Evolutionary conservation across 495 filamentous ascomycete species (phyloP), one percentile per base, ranked within the genome.

Genomic region (Aspergillus bridgeri): DNA sequence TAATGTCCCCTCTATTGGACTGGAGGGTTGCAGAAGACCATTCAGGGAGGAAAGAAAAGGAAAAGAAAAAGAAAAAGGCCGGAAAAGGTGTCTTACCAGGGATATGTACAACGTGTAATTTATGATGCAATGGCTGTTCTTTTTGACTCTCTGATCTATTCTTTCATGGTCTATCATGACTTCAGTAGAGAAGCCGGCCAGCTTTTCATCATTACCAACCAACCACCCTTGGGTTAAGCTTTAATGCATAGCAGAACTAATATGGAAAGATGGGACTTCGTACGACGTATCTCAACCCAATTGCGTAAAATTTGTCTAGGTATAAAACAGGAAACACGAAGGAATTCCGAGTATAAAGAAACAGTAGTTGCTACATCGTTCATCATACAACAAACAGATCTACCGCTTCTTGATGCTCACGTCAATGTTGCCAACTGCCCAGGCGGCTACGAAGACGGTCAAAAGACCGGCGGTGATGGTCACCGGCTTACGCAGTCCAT

Each of bases 401-500:
- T 71, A 79, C 51, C 77, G 70, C 67, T 77, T 80, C 66, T 79
- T 80, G 64, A 91, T 90, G 68, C 84, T 88, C 42, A 83, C 76
- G 67, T 97, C 87, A 57, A 97, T 67, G 62, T 81, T 87, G 6
- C 90, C 87, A 60, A 98, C 70, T 9, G 81, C 73, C 90, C 89
- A 97, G 8, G 81, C 81, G 25, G 84, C 81, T 42, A 83, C 79
- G 75, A 97, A 96, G 9, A 96, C 67, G n/a, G 80, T 73, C 57
- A 92, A 64, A 53, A 89, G 62, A 58, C 89, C 89, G n/a, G 77
- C 77, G 56, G 94, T 89, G 48, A 98, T 80, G 24, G 91, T 85
- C 18, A 96, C 60, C 2, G 94, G 94, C 77, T 98, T 98, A 63
- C 91, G 83, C 54, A 95, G 81, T 45, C 77, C 82, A 48, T 92